phyloP scores from a whole-genome alignment of 495 filamentous ascomycete species.

The Neurospora sp. region DNA sequence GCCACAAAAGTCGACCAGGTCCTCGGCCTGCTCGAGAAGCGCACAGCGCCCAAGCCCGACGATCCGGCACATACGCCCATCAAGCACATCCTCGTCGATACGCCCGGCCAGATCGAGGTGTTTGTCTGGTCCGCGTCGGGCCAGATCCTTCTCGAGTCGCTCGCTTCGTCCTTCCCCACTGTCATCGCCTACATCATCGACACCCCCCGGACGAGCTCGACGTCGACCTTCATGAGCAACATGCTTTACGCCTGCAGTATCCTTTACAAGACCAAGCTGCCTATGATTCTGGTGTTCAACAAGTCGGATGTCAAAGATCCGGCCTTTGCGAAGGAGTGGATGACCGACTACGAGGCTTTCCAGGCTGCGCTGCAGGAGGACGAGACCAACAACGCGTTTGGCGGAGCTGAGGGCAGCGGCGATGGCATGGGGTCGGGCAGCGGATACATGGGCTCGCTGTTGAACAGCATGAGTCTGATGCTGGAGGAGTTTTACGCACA shows the following conservation, averaged over 20 bases:
- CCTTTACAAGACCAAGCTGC: conserved; percentile 94
- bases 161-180: conserved; percentile 88
- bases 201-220: conserved; percentile 83
- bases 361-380: conserved; percentile 73
- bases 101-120: conserved; percentile 95
- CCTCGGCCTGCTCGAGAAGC: conserved; percentile 77
- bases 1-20: conserved; percentile 97
- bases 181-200: conserved; percentile 97
- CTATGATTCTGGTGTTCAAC: conserved; percentile 98
- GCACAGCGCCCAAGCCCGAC: conserved; percentile 52
- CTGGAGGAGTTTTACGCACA: conserved; percentile 96
- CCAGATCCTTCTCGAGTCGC: conserved; percentile 81
- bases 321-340: conserved; percentile 93
- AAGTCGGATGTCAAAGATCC: conserved; percentile 94
- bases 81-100: conserved; percentile 83
- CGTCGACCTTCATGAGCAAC: conserved; percentile 97
- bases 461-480: conserved; percentile 97
- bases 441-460: conserved; percentile 91
- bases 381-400: conserved; percentile 67
- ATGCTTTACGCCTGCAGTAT: conserved; percentile 99
- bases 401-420: conserved; percentile 55
- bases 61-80: conserved; percentile 55
- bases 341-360: conserved; percentile 97
- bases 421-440: conserved; percentile 53
- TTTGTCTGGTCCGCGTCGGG: conserved; percentile 96